Evolutionary conservation across 495 filamentous ascomycete genomes (phyloP), one percentile per base, ranked within the genome.

Genomic region (Penicillium maclennaniae): DNA sequence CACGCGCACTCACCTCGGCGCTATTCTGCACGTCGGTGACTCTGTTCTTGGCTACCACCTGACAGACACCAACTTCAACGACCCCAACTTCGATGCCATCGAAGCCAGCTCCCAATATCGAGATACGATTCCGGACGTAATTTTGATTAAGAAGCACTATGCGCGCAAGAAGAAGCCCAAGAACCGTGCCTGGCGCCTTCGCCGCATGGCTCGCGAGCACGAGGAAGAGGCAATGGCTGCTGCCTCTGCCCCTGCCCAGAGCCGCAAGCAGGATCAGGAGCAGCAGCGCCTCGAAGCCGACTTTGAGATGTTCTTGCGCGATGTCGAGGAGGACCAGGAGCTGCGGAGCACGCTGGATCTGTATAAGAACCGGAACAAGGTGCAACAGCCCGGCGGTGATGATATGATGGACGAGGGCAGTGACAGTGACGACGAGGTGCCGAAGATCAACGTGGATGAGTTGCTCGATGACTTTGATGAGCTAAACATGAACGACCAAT

Each of bases 111-210:
- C 82, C 63, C 75, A 81, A 20, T 88, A 90, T 73, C 70, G 81
- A 4, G 86, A 83, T 9, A 85, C 78, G 4, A 86, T 99, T 39
- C 95, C 95, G 0, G 95, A 97, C 56, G 95, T 97, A 1, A 67
- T 97, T 0, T 81, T 99, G 3, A 89, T 99, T 58, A 96, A 95
- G 90, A 99, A 99, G 67, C 81, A 84, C 78, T 97, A 95, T 69
- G 82, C 88, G 7, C 85, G 90, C 68, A 86, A 86, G 60, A 87
- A 89, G 79, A 90, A 91, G 79, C 88, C 86, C 75, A 89, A 87
- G 76, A 80, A 75, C 61, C 84, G 95, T 38, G 84, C 87, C 72
- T 98, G 93, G 93, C 87, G 87, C 55, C 82, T 98, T 61, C 91
- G 88, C 83, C 89, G 92, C 60, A 95, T 98, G 88, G 82, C 82